Evolutionary conservation across 257 asterid genomes (phyloP).

Genomic region (Buddleja alternifolia): DNA sequence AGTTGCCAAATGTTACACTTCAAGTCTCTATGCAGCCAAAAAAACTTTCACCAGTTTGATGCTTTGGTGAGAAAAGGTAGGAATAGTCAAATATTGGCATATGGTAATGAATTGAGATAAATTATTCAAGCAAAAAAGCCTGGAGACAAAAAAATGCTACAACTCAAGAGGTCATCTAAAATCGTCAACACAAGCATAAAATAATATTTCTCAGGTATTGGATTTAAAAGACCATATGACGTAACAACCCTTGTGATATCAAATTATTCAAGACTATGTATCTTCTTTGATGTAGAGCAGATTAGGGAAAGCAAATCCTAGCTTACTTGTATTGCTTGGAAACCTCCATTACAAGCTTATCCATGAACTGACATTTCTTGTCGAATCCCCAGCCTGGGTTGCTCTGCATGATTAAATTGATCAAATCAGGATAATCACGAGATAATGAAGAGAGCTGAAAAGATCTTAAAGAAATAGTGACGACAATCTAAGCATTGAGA

Average conservation of each 20-base stretch:
- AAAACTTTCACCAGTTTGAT: not conserved
- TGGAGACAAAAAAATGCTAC: not conserved
- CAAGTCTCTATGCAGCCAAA: slow-evolving; percentile 8
- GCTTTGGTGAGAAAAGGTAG: not conserved
- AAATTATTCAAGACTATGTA: slow-evolving; percentile 6
- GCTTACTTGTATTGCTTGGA: slow-evolving; percentile 72
- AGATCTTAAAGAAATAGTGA: not conserved
- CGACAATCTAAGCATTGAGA: not conserved
- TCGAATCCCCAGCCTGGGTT: slow-evolving; percentile 83
- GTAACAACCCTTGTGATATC: slow-evolving; percentile 9
- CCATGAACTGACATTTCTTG: slow-evolving; percentile 78
- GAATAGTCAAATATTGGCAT: not conserved
- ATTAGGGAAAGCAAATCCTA: slow-evolving; percentile 1
- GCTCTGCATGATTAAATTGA: slow-evolving; percentile 58
- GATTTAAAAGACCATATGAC: slow-evolving; percentile 4
- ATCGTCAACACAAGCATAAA: not conserved
- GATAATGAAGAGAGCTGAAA: not conserved
- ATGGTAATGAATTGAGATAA: not conserved
- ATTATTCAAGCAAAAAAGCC: slow-evolving; percentile 5
- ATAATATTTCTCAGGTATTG: not conserved
- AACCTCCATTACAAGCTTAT: slow-evolving; percentile 69
- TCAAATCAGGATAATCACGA: slow-evolving; percentile 2
- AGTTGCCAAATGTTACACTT: slow-evolving; percentile 14
- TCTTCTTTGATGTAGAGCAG: slow-evolving; percentile 15
- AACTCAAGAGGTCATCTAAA: slow-evolving; percentile 17